Percentiles rank a stretch among this genome's conserved stretches.
Conservation (phyloP, 805 yeast species). For the Ogataea siamensis region DNA sequence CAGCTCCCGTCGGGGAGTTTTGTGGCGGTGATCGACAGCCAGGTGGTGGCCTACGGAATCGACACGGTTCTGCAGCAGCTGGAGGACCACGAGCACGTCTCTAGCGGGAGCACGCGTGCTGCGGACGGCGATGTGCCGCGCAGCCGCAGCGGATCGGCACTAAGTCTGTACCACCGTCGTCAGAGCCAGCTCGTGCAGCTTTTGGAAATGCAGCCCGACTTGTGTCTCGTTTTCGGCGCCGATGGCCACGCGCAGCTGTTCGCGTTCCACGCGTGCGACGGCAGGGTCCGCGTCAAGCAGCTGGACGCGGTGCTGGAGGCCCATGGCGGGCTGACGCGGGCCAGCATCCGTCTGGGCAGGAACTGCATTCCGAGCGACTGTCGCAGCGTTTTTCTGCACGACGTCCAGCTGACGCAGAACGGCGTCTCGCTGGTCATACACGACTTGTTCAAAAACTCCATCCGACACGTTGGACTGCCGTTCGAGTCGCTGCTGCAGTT, state of each 20-base stretch:
- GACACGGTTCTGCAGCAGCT: slow-evolving; percentile 20
- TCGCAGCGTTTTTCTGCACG: slow-evolving; percentile 25
- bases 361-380: slow-evolving; percentile 34
- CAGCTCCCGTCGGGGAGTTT: slow-evolving; percentile 31
- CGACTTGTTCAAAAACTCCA: slow-evolving; percentile 38
- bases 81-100: slow-evolving; percentile 15
- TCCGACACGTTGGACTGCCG: slow-evolving; percentile 35
- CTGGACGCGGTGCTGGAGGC: slow-evolving; percentile 29
- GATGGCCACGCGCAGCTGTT: slow-evolving; percentile 43
- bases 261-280: slow-evolving; percentile 49
- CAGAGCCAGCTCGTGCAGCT: slow-evolving; percentile 27
- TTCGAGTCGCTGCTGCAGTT: slow-evolving; percentile 32
- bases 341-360: slow-evolving; percentile 22
- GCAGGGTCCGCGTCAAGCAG: slow-evolving; percentile 41
- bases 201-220: slow-evolving; percentile 31
- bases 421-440: slow-evolving; percentile 45
- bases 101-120: not conserved
- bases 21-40: slow-evolving; percentile 39
- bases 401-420: slow-evolving; percentile 20
- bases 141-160: slow-evolving; percentile 19
- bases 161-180: slow-evolving; percentile 11
- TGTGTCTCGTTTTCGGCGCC: slow-evolving; percentile 44
- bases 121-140: slow-evolving; percentile 10
- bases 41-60: slow-evolving; percentile 32
- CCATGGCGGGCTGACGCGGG: slow-evolving; percentile 16